Percentiles rank a stretch among this genome's conserved stretches.
phyloP scores from a whole-genome alignment of 164 flowering plant genomes.

The Vitis labrusca region DNA sequence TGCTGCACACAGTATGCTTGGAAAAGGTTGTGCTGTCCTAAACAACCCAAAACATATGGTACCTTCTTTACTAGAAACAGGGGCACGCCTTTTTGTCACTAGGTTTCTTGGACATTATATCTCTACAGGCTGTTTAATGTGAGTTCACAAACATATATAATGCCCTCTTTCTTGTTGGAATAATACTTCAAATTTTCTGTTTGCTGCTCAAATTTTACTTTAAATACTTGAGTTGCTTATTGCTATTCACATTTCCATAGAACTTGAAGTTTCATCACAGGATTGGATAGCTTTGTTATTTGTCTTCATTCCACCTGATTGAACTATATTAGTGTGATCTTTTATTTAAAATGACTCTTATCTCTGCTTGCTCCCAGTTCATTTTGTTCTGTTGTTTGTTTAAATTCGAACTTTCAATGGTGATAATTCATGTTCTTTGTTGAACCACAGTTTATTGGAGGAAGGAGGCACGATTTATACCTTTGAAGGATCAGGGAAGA shows the following conservation, averaged over 20 bases:
- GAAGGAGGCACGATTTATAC: constrained; percentile 83
- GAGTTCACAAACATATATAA: constrained; percentile 28
- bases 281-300: too few relatives aligned
- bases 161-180: too few relatives aligned
- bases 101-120: constrained; percentile 60
- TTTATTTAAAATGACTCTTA: too few relatives aligned
- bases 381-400: too few relatives aligned
- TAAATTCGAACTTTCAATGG: too few relatives aligned
- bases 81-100: constrained; percentile 72
- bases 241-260: too few relatives aligned
- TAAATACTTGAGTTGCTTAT: too few relatives aligned
- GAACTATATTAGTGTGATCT: too few relatives aligned
- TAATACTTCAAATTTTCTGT: not conserved
- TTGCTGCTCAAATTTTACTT: not conserved
- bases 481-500: constrained; percentile 62
- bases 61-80: constrained; percentile 67
- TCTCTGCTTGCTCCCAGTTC: too few relatives aligned
- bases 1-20: constrained; percentile 67
- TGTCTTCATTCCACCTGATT: too few relatives aligned
- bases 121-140: constrained; percentile 72
- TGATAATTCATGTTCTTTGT: constrained; percentile 1
- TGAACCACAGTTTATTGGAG: constrained; percentile 66
- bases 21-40: constrained; percentile 37
- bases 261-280: too few relatives aligned
- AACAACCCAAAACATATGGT: constrained; percentile 75